Evolutionary conservation across 2,329 filamentous ascomycete genomes (phyloP).

Genomic region (Colletotrichum sp.): DNA sequence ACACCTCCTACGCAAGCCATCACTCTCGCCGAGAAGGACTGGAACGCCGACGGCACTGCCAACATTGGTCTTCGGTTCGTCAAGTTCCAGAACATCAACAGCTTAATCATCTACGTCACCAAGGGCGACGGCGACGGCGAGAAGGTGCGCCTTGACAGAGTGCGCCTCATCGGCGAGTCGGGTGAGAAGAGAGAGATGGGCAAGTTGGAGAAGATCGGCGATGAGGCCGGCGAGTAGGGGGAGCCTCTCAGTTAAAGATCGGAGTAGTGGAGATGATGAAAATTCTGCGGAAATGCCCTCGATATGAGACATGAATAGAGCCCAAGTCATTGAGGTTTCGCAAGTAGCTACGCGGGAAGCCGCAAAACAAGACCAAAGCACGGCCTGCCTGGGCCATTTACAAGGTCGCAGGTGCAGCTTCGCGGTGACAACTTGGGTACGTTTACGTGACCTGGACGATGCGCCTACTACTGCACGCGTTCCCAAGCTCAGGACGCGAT

Average conservation of each 20-base stretch:
- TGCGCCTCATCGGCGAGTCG: slow-evolving; percentile 83
- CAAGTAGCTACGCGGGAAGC: background rate
- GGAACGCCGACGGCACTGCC: slow-evolving; percentile 80
- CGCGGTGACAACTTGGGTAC: background rate
- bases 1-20: slow-evolving; percentile 81
- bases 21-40: slow-evolving; percentile 76
- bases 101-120: slow-evolving; percentile 85
- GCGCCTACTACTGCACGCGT: background rate
- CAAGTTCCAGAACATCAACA: slow-evolving; percentile 95
- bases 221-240: slow-evolving; percentile 67
- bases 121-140: slow-evolving; percentile 85
- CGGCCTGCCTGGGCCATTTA: background rate
- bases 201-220: slow-evolving; percentile 92
- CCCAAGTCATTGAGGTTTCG: slow-evolving; percentile 11
- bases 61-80: slow-evolving; percentile 83
- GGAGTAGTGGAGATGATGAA: background rate
- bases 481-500: background rate
- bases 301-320: slow-evolving; percentile 20
- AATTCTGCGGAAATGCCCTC: background rate
- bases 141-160: slow-evolving; percentile 81
- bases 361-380: background rate
- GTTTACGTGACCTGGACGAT: background rate
- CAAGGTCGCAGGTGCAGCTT: background rate
- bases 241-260: background rate
- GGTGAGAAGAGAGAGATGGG: slow-evolving; percentile 93